Base-by-base conservation (phyloP, 768 basidiomycete species). In the Strobilomyces echinocephalus region DNA sequence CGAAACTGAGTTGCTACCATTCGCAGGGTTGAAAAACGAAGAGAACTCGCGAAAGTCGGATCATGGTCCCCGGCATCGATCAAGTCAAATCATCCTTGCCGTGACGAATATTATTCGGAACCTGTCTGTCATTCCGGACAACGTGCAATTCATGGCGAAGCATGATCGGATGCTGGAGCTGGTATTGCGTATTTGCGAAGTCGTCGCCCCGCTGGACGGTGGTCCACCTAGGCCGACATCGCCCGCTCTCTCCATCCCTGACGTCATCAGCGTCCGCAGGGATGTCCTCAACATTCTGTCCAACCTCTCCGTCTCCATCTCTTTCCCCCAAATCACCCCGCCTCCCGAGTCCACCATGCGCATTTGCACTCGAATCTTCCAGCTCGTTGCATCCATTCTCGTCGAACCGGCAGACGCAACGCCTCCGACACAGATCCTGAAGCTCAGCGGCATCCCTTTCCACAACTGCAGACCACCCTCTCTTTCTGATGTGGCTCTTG, bases 101-200 rank as follows among this genome's bases (percentile, higher is more conserved):
- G 76, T 88, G 49, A 69, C 85, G 42, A 93, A 89, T 67, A 83
- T 97, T 63, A 74, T 97, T 49, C 88, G 92, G 43, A 97, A 95
- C 72, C 76, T 97, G 60, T 83, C 89, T n/a, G 73, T 84, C 56
- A 74, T 85, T 53, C 72, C 70, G 8, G 87, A 95, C 58, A 95
- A 95, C 62, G 68, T 78, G 56, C 73, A 74, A 41, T 83, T 81
- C 62, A 75, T 95, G 62, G 79, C 84, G 1, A 78, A 73, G 38
- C 83, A 90, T 54, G 78, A 79, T 7, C 76, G 84, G 46, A 67
- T 89, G 12, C 68, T 91, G 34, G 80, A 83, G 60, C 61, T 89
- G 26, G 62, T 94, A 46, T 75, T 93, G 26, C 85, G 86, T 10
- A 58, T 91, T n/a, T 87, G 85, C 64, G 72, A 73, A 45, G 69